Evolutionary conservation across 2,329 filamentous ascomycete species (phyloP).

Genomic region (Calonectria hawksworthii): DNA sequence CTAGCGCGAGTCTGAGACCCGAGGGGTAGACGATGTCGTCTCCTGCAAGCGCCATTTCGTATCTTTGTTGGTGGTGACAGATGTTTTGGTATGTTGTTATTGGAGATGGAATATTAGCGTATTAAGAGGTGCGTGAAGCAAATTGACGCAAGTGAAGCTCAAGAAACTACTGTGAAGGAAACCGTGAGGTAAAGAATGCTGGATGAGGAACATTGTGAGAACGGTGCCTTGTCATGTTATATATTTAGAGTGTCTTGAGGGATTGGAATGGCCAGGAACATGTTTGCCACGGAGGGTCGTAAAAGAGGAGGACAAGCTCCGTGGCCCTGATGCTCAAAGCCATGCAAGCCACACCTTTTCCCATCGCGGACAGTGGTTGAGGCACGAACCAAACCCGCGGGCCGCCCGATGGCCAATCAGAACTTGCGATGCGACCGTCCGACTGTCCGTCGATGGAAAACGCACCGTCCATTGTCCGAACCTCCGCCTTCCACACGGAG

Average conservation of each 20-base stretch:
- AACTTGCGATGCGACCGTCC: neutral
- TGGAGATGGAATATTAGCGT: neutral
- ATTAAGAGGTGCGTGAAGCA: neutral
- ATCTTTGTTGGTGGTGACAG: neutral
- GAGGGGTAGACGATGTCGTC: slow-evolving; percentile 1
- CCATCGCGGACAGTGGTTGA: neutral
- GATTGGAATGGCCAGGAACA: neutral
- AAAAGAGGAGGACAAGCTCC: neutral
- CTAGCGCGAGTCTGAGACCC: neutral
- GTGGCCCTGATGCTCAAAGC: neutral
- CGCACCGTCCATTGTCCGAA: neutral
- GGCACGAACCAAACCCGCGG: neutral
- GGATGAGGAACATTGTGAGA: neutral
- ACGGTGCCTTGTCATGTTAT: neutral
- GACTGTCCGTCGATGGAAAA: neutral
- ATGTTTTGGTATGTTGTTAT: neutral
- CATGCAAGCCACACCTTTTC: neutral
- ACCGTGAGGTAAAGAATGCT: neutral
- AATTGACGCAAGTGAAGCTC: neutral
- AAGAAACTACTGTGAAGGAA: neutral
- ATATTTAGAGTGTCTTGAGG: neutral
- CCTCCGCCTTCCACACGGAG: neutral
- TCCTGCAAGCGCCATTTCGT: neutral
- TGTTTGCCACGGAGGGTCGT: neutral
- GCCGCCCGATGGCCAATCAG: neutral